phyloP scores from a whole-genome alignment of 768 basidiomycete genomes.

The Kondoa malvinella region DNA sequence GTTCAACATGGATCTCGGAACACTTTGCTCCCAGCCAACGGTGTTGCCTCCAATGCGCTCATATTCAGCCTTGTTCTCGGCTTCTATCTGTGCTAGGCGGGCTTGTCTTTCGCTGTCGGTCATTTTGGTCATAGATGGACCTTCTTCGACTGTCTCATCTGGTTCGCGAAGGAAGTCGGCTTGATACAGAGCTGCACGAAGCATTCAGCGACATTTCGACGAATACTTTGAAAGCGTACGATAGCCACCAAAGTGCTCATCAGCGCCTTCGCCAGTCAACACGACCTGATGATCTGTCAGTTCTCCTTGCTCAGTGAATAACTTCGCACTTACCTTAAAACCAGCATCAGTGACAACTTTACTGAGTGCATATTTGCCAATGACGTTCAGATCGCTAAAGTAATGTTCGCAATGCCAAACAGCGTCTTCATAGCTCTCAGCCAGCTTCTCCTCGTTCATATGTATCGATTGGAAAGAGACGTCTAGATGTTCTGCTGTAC shows the following conservation, averaged over 20 bases:
- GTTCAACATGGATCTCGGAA: neutral
- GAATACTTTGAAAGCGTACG: neutral
- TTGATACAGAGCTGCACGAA: slow-evolving; percentile 22
- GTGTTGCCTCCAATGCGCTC: neutral
- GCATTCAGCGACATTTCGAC: no score
- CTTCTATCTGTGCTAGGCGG: neutral
- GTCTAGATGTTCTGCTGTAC: slow-evolving; percentile 27
- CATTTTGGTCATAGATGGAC: neutral
- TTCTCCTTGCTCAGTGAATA: no score
- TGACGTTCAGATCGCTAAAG: slow-evolving; percentile 27
- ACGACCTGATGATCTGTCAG: slow-evolving; percentile 22
- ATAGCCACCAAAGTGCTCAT: slow-evolving; percentile 29
- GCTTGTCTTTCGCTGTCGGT: neutral
- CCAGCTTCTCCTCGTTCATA: slow-evolving; percentile 24
- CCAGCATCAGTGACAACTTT: slow-evolving; percentile 25
- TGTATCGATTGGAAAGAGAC: slow-evolving; percentile 24
- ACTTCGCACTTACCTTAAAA: slow-evolving; percentile 16
- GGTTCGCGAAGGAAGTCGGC: slow-evolving; percentile 25
- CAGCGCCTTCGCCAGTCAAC: slow-evolving; percentile 30
- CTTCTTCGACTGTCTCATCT: slow-evolving; percentile 6
- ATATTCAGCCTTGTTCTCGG: neutral
- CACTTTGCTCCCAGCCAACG: neutral
- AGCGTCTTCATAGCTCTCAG: slow-evolving; percentile 25
- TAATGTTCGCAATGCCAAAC: slow-evolving; percentile 29
- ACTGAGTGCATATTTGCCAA: slow-evolving; percentile 27